Evolutionary conservation across 129 eudicot genomes (phyloP), one percentile per base, ranked within the genome.

Genomic region (Centrapalus pauciflorus): DNA sequence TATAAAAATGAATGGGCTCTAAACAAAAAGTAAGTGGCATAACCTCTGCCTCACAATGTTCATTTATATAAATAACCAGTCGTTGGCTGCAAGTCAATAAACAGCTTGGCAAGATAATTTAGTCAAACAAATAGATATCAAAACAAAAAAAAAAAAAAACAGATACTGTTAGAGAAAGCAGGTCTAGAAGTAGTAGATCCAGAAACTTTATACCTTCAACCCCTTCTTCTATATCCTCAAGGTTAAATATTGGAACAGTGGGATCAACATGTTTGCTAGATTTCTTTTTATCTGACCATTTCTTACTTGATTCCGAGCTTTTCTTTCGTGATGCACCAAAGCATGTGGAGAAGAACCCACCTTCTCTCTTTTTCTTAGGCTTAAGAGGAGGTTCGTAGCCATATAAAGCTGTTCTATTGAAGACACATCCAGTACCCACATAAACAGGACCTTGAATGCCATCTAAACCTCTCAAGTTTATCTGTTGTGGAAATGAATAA

Each of bases 391-490:
- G 79, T 55, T 79, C 79, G 55, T 79, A 79, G 17, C 83, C 83
- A 7, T 79, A 79, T 32, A 79, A 67, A 16, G 83, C 79, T 73
- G 79, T 73, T 54, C 83, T 73, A 48, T 73, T 79, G 38, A 79
- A 79, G 14, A 79, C 83, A 28, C 83, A 72, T 29, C 79, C 79
- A 29, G 83, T 79, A 34, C 83, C 83, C 55, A 79, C 79, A 41
- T 79, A 79, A 43, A 79, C 79, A 52, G 83, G 83, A 19, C 83
- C 83, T 69, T 79, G 83, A 35, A 72, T 78, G 21, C 82, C 82
- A 66, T 78, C 82, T 76, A 78, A 67, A 66, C 82, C 82, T 67
- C 79, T 67, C 83, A 79, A 72, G 67, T 79, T 79, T 7, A 79
- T 79, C 83, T 79, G 72, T 58, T 14, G 19, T 48, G 1, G 46